Evolutionary conservation across 352 stramenopile species (phyloP), one percentile per base, ranked within the genome.

Genomic region (Globisporangium middletonii): DNA sequence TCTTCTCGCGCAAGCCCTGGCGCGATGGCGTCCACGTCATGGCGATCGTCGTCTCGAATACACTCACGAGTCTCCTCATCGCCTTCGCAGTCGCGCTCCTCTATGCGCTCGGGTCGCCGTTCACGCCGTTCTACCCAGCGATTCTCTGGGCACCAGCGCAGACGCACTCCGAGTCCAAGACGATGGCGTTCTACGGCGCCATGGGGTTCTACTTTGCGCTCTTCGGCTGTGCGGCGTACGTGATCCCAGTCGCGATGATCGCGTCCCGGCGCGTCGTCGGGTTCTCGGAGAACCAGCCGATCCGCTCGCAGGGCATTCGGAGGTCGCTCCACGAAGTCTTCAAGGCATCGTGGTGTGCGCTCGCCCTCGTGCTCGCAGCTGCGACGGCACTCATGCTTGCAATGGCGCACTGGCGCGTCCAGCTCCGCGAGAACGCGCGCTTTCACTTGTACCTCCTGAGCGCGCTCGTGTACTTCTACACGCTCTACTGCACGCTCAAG

Each of bases 31-130:
- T 70, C 2, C 28, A 41, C 5, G 69, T 75, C 30, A 75, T 77
- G 56, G 55, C 53, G 41, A 68, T 77, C 50, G 64, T 77, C 9
- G n/a, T 69, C 7, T 55, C 26, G 43, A 77, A 77, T 46, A 71
- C 63, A 1, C 16, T 65, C 18, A 50, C 62, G 37, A 64, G 61
- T 38, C 48, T 73, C 28, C 2, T 68, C 1, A 23, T 70, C 45
- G 66, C 63, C 12, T 74, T 60, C 60, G 12, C 54, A 2, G 43
- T 60, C 28, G 48, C 63, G 27, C 30, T 38, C 27, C 47, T 74
- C 0, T 77, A 68, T 23, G 69, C 67, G 1, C 28, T 72, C 15
- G 66, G 66, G 1, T 64, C 66, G 28, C 69, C 67, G 1, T 57
- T 66, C 19, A 35, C 50, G 0, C 58, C 69, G 0, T 62, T 69